Conservation (phyloP, 1,139 yeast species). For the Saccharomyces uvarum region DNA sequence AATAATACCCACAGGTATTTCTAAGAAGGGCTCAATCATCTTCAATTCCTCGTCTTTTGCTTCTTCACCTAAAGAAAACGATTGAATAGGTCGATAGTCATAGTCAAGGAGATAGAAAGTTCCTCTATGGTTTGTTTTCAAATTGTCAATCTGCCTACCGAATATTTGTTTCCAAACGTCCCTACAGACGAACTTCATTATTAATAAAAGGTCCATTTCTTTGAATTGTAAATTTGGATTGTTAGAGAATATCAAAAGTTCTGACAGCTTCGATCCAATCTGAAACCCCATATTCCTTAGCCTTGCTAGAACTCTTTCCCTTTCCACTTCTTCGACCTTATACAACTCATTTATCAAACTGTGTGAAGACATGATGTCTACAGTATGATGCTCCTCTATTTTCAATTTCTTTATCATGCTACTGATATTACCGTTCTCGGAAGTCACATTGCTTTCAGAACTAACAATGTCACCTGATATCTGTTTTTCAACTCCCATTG, state of each 20-base stretch:
- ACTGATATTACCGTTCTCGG: background rate
- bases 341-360: conserved; percentile 17
- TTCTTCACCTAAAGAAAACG: conserved; percentile 21
- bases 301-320: conserved; percentile 53
- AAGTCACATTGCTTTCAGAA: conserved; percentile 1
- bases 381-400: conserved; percentile 6
- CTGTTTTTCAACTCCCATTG: conserved; percentile 35
- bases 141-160: conserved; percentile 82
- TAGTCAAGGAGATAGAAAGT: conserved; percentile 31
- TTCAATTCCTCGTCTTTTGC: conserved; percentile 33
- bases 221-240: conserved; percentile 39
- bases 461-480: conserved; percentile 6
- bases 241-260: conserved; percentile 56
- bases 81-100: conserved; percentile 24
- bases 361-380: conserved; percentile 19
- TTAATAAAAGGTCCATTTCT: conserved; percentile 58
- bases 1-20: conserved; percentile 80
- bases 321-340: conserved; percentile 22
- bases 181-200: conserved; percentile 86
- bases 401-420: conserved; percentile 21
- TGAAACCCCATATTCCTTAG: conserved; percentile 65
- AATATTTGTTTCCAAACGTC: conserved; percentile 81
- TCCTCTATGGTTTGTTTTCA: conserved; percentile 82
- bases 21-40: conserved; percentile 44
- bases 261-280: conserved; percentile 68